phyloP scores from a whole-genome alignment of 2,329 filamentous ascomycete genomes.

The Fusarium circinatum region DNA sequence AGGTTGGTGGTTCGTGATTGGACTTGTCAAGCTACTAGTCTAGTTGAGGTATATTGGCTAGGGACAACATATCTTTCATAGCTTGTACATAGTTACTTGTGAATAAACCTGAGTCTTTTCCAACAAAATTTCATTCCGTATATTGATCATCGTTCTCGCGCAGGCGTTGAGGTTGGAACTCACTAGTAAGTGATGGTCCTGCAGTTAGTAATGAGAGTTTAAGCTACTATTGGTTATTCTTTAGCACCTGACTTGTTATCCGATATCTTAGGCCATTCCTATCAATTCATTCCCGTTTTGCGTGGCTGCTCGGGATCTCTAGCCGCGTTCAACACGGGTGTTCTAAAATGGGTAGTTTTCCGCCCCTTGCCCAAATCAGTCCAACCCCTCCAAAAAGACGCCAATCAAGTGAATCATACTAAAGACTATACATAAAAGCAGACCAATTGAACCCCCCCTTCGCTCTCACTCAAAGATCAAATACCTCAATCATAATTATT shows the following conservation, averaged over 20 bases:
- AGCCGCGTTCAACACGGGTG: not conserved
- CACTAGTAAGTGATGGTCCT: rapidly evolving
- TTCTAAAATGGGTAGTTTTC: constrained; percentile 6
- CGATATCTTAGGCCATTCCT: not conserved
- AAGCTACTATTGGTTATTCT: not conserved
- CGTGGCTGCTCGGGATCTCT: constrained; percentile 14
- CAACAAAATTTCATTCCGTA: rapidly evolving
- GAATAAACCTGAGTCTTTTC: not conserved
- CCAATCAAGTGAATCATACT: not conserved
- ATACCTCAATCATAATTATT: not conserved
- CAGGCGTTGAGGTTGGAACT: rapidly evolving
- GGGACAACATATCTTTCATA: not conserved
- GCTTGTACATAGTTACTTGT: not conserved
- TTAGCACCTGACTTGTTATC: not conserved
- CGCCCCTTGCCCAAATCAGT: not conserved
- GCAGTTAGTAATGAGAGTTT: not conserved
- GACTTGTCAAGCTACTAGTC: not conserved
- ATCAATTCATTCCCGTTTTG: not conserved
- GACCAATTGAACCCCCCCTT: not conserved
- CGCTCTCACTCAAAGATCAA: not conserved
- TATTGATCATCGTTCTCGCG: rapidly evolving
- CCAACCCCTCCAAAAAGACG: not conserved
- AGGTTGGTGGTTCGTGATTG: not conserved
- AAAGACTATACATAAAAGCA: constrained; percentile 2
- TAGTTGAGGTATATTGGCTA: not conserved